Evolutionary conservation across 306 rosid species (phyloP), one percentile per base, ranked within the genome.

Genomic region (Quercus bicolor): DNA sequence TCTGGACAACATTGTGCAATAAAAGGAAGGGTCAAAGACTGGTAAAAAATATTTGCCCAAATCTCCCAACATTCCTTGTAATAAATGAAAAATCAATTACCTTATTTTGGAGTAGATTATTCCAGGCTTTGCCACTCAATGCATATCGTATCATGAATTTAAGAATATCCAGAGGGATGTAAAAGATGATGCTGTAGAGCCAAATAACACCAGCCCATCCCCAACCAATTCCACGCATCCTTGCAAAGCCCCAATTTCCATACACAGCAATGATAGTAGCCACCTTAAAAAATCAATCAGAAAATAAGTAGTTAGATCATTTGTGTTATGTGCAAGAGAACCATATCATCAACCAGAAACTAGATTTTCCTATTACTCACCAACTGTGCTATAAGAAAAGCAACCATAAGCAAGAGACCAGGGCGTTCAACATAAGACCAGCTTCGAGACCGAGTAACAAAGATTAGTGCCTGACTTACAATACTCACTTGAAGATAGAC

Each of bases 161-260:
- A 0, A 94, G 86, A 68, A 91, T 1, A 68, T 94, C 98, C 70
- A 94, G 60, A 19, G 98, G 98, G 24, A 94, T 2, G 78, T 94
- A 94, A 85, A 84, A 82, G 77, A 92, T 0, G 20, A 91, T 71
- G 91, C 91, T 94, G 84, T 89, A 94, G 70, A 89, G 65, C 98
- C 97, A 94, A 72, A 94, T 90, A 2, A 94, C 83, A 24, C 89
- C 98, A 5, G 98, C 98, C 98, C 98, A 94, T 52, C 96, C 90
- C 98, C 98, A 94, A 34, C 98, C 97, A 57, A 92, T 82, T 6
- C 94, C 97, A n/a, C 68, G 53, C 7, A 94, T 87, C 10, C 81
- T 75, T 40, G 98, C 98, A 76, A 94, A 94, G 2, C 5, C 75
- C 98, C 96, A 92, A n/a, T 92, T 59, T 48, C 90, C 93, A 69